phyloP scores from a whole-genome alignment of 768 basidiomycete species.

The Hydnomerulius pinastri region DNA sequence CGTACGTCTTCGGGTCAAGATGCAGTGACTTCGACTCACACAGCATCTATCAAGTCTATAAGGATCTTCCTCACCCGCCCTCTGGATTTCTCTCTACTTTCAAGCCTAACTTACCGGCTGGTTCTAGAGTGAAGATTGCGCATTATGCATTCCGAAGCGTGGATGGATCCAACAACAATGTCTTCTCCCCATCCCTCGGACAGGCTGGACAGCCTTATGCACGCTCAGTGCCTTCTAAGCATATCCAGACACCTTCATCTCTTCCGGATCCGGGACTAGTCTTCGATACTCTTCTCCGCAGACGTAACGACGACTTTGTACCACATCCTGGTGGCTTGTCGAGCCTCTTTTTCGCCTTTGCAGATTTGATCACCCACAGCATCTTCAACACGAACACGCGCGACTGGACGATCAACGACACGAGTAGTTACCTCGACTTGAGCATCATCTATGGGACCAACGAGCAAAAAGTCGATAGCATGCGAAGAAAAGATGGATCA shows the following conservation, averaged over 20 bases:
- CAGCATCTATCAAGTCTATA: conserved; percentile 53
- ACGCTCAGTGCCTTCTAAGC: conserved; percentile 58
- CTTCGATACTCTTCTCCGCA: conserved; percentile 68
- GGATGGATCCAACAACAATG: conserved; percentile 64
- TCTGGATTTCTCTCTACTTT: conserved; percentile 45
- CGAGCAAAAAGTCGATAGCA: conserved; percentile 43
- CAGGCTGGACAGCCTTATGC: conserved; percentile 67
- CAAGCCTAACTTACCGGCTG: conserved; percentile 1
- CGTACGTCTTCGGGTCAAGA: conserved; percentile 45
- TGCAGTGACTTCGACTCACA: neutral
- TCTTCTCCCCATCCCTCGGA: conserved; percentile 54
- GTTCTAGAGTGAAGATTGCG: conserved; percentile 14
- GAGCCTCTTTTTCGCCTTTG: conserved; percentile 77
- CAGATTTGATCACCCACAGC: conserved; percentile 72
- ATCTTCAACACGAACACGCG: conserved; percentile 59
- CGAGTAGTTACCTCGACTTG: conserved; percentile 77
- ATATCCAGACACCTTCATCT: conserved; percentile 39
- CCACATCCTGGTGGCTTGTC: conserved; percentile 72
- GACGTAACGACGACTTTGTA: conserved; percentile 36
- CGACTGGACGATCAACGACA: conserved; percentile 57
- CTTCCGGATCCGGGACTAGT: conserved; percentile 69
- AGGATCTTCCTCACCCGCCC: conserved; percentile 80
- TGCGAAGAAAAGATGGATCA: conserved; percentile 65
- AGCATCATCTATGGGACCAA: conserved; percentile 72
- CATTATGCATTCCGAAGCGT: conserved; percentile 58